Evolutionary conservation across 2,329 filamentous ascomycete genomes (phyloP).

Genomic region (Aschersonia sp.): DNA sequence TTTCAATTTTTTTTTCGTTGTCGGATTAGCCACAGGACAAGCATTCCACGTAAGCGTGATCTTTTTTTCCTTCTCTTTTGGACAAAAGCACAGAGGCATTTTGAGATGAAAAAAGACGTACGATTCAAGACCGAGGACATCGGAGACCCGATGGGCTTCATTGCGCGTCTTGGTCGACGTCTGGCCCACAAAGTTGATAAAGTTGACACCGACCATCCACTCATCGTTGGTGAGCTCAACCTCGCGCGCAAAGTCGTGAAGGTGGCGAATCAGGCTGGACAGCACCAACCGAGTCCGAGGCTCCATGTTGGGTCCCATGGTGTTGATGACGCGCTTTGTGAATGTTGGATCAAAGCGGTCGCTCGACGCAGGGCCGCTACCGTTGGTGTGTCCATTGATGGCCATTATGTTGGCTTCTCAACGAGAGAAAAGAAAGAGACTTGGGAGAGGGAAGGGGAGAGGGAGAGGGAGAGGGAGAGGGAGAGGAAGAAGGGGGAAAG

Average conservation of each 20-base stretch:
- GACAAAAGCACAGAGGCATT: neutral
- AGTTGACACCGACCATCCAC: conserved; percentile 63
- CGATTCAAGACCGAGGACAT: conserved; percentile 62
- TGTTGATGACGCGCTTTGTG: conserved; percentile 57
- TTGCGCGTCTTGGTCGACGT: conserved; percentile 54
- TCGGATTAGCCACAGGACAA: neutral
- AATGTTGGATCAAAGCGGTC: conserved; percentile 59
- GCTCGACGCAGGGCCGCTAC: conserved; percentile 7
- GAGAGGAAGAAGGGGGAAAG: too few relatives aligned
- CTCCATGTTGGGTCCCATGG: conserved; percentile 55
- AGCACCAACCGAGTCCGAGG: conserved; percentile 52
- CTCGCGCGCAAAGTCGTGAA: conserved; percentile 68
- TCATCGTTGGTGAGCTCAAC: conserved; percentile 64
- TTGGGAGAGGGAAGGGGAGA: neutral
- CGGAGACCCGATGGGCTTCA: conserved; percentile 58
- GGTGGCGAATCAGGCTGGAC: conserved; percentile 49
- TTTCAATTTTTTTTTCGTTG: too few relatives aligned
- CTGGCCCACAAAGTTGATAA: conserved; percentile 61
- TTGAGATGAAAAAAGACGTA: conserved; percentile 22
- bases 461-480: neutral
- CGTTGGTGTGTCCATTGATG: conserved; percentile 14
- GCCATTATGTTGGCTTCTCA: conserved; percentile 2
- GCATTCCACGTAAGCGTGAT: neutral
- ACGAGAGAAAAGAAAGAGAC: neutral
- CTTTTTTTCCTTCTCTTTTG: too few relatives aligned